Base-by-base conservation (phyloP, 805 yeast species). In the Lachancea meyersii region DNA sequence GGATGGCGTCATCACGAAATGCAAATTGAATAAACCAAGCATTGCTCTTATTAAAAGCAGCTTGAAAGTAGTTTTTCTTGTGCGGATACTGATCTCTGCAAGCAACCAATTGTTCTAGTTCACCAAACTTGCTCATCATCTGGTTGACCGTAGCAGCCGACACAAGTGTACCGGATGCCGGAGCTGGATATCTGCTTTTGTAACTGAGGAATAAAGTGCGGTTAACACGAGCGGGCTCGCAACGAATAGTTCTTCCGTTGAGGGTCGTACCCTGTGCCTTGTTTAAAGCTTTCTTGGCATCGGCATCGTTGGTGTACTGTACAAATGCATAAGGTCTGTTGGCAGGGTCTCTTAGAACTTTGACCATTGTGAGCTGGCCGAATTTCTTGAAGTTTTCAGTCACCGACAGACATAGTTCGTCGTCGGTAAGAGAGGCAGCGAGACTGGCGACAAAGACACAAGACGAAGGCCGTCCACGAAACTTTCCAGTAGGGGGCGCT, bases 291-390 rank as follows among this genome's bases (percentile, higher is more conserved):
- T 49, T 57, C 47, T 72, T 70, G 4, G 95, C 88, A 50, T 83
- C 91, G 7, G 64, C 68, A 49, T 83, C 93, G 44, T 68, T 76
- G 7, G 77, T 69, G 59, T 84, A 88, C 65, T 88, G 96, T 35
- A 88, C 95, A 71, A 88, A 88, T 0, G 96, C 96, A 64, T 88
- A 88, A 2, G 97, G 97, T 36, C 95, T 71, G 55, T 83, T 82
- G 18, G 79, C 71, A 13, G 83, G 78, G 65, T 88, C 96, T 41
- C 95, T 70, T 45, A 88, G 70, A 2, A 88, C 95, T 57, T 88
- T 88, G 13, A 86, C 94, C 18, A 82, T 67, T 1, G 79, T 71
- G 31, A 86, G 67, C 32, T 72, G 68, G 6, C 96, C 95, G 79
- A 82, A 88, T 45, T 76, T 69, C 45, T 68, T 63, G 52, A 88